These are phyloP conservation scores for Fraxinus cuspidata DNA, from an alignment of 257 asterid genomes.

Conservation along the genomic window DNA sequence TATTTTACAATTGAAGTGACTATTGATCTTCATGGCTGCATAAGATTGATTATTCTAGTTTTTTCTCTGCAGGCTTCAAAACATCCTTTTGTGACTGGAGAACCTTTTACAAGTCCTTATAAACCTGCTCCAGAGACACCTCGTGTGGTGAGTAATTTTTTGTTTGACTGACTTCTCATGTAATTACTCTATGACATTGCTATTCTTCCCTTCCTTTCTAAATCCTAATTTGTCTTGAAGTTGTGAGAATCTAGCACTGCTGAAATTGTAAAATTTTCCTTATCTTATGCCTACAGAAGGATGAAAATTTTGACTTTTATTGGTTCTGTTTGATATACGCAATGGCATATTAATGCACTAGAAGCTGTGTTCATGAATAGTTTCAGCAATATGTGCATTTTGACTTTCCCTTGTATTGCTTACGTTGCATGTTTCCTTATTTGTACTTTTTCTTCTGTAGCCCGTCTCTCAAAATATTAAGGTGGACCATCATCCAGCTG, in stretches of 20 bases:
- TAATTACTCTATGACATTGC: not conserved
- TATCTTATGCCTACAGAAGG: not conserved
- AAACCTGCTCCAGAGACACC: conserved; percentile 90
- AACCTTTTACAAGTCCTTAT: conserved; percentile 85
- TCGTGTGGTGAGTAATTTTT: conserved; percentile 68
- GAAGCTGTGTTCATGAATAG: not conserved
- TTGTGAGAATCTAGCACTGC: conserved; percentile 5
- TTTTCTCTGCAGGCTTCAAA: conserved; percentile 73
- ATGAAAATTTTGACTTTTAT: not conserved
- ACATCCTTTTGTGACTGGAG: conserved; percentile 99
- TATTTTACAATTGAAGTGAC: not conserved
- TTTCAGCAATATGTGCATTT: conserved; percentile 5
- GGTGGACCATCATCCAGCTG: conserved; percentile 97
- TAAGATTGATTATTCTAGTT: conserved; percentile 29
- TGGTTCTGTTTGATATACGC: not conserved
- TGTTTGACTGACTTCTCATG: conserved; percentile 21
- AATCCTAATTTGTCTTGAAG: not conserved
- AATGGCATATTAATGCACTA: conserved; percentile 4
- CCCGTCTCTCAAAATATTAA: conserved; percentile 81
- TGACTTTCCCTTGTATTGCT: conserved; percentile 15
- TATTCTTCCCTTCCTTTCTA: conserved; percentile 12
- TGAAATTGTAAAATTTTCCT: conserved; percentile 8
- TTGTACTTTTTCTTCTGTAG: conserved; percentile 40
- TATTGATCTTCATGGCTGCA: conserved; percentile 17
- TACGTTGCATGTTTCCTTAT: conserved; percentile 16